phyloP scores from a whole-genome alignment of 495 filamentous ascomycete genomes.

The Aspergillus kassunensis region DNA sequence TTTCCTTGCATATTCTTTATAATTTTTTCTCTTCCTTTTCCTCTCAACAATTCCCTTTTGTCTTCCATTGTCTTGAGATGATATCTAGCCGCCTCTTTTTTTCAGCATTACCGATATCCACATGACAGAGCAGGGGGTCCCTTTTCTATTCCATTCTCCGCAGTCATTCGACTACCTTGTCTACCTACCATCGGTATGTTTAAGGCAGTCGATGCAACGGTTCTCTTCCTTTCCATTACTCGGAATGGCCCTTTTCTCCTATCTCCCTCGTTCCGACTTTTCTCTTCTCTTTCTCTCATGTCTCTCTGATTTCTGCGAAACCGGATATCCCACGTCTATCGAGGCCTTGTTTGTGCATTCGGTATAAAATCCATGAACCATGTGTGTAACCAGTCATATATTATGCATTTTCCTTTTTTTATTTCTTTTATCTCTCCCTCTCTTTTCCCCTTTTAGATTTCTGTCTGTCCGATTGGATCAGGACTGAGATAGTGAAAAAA shows the following conservation, averaged over 20 bases:
- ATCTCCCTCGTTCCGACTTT: constrained; percentile 7
- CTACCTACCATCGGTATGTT: background rate
- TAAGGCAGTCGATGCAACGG: background rate
- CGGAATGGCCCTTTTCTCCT: constrained; percentile 11
- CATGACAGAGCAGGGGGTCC: constrained; percentile 35
- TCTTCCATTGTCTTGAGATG: constrained; percentile 35
- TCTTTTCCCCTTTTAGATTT: background rate
- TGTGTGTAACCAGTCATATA: constrained; percentile 44
- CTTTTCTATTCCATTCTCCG: constrained; percentile 11
- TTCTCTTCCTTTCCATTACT: constrained; percentile 5
- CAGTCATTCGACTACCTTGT: constrained; percentile 11
- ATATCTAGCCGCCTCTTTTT: constrained; percentile 42
- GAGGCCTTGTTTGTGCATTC: constrained; percentile 29
- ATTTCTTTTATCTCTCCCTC: constrained; percentile 30
- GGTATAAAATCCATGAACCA: constrained; percentile 17
- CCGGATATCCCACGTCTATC: constrained; percentile 39
- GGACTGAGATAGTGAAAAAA: no score
- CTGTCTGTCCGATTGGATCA: no score
- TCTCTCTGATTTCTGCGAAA: constrained; percentile 32
- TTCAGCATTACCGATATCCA: constrained; percentile 32
- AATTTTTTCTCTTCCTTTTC: constrained; percentile 20
- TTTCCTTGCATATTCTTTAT: constrained; percentile 30
- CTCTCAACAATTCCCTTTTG: constrained; percentile 11
- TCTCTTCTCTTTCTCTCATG: constrained; percentile 15
- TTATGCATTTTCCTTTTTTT: constrained; percentile 30